phyloP scores from a whole-genome alignment of 2,329 filamentous ascomycete species.

The Neofusicoccum laricinum region DNA sequence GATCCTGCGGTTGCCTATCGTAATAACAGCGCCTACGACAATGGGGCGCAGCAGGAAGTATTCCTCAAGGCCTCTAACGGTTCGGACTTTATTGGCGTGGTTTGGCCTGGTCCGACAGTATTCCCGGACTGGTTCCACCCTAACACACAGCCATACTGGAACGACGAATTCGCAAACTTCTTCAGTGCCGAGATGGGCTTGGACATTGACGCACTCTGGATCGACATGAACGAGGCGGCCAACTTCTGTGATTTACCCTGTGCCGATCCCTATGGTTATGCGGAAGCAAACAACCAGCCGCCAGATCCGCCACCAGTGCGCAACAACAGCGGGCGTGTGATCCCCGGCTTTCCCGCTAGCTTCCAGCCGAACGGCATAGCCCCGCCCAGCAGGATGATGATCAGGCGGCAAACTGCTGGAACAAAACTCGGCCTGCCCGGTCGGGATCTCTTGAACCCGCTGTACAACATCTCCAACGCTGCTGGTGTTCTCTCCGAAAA shows the following conservation, averaged over 20 bases:
- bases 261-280: constrained; percentile 36
- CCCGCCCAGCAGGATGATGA: not conserved
- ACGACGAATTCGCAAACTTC: constrained; percentile 62
- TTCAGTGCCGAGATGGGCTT: constrained; percentile 64
- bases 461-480: constrained; percentile 64
- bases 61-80: constrained; percentile 57
- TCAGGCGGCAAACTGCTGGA: constrained; percentile 31
- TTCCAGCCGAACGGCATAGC: constrained; percentile 56
- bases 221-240: constrained; percentile 42
- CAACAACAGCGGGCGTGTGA: constrained; percentile 55
- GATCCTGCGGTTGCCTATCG: constrained; percentile 59
- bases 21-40: constrained; percentile 57
- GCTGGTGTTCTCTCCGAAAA: constrained; percentile 44
- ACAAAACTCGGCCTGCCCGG: constrained; percentile 58
- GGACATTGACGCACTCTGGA: constrained; percentile 72
- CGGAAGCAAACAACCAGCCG: constrained; percentile 48
- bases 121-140: constrained; percentile 76
- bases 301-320: constrained; percentile 63
- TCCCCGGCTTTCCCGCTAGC: constrained; percentile 66
- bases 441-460: constrained; percentile 62
- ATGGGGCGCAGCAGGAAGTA: constrained; percentile 57
- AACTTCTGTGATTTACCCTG: constrained; percentile 46
- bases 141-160: constrained; percentile 66
- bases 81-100: constrained; percentile 59
- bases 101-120: constrained; percentile 72